Evolutionary conservation across 2,329 filamentous ascomycete genomes (phyloP).

Genomic region (Fusarium pininemorale): DNA sequence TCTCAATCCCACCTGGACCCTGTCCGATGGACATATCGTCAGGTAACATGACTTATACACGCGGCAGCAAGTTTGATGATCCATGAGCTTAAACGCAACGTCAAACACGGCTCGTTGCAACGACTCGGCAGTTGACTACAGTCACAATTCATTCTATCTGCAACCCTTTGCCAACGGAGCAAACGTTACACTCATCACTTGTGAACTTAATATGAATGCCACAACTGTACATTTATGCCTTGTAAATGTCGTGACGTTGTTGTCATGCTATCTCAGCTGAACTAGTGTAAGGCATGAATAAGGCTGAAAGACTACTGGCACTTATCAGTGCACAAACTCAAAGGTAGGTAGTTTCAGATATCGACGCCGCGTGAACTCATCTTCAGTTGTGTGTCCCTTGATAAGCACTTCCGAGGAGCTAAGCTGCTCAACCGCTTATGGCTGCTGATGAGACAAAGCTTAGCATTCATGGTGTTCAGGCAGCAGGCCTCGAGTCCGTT

Average conservation of each 20-base stretch:
- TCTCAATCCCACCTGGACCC: background rate
- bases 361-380: background rate
- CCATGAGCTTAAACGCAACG: background rate
- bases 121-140: background rate
- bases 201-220: background rate
- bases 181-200: background rate
- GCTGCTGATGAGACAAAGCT: background rate
- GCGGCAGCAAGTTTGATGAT: background rate
- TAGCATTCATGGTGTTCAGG: background rate
- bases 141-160: background rate
- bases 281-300: background rate
- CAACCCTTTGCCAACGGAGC: background rate
- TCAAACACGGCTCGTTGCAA: background rate
- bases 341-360: background rate
- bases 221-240: background rate
- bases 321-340: background rate
- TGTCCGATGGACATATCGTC: background rate
- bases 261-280: background rate
- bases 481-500: no score
- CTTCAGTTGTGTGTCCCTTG: background rate
- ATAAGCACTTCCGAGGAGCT: background rate
- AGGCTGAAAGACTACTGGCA: background rate
- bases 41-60: background rate
- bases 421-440: background rate
- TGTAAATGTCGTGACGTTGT: background rate